Base-by-base conservation (phyloP, 192 early-diverging fungal species). In the Jimgerdemannia lactiflua region DNA sequence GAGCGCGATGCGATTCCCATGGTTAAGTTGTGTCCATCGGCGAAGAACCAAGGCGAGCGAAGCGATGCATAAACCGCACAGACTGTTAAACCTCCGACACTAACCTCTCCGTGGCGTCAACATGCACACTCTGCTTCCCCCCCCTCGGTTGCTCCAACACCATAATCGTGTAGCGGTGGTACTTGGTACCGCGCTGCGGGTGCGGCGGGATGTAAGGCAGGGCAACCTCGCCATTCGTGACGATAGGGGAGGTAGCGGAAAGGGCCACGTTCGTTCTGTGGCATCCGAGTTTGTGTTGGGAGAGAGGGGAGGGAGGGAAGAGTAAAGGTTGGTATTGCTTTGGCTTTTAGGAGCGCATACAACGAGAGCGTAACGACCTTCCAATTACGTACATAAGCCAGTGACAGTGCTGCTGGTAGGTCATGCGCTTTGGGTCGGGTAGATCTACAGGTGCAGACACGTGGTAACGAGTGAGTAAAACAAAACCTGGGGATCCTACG, bases 121-220 rank as follows among this genome's bases (percentile, higher is more conserved):
- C 73, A 63, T 89, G 84, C 14, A 89, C 42, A 74, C 83, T 85
- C 44, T 80, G 78, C 39, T 84, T 82, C 6, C 89, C 89, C 3
- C 69, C 74, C 54, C 89, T 84, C 59, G 84, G 74, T 77, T 94
- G 93, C 83, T 92, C 89, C 69, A 90, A 86, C 18, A 85, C 79
- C 59, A 89, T 79, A 11, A 92, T 65, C 18, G 89, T 91, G 73
- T 94, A 94, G 65, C 93, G 89, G 71, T 94, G 93, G 71, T 84
- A 86, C 71, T 89, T 89, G 43, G 92, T 91, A 41, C 93, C 93
- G 70, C 88, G 89, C 42, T 91, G 90, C 19, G 93, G 93, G 74
- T 94, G 93, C 71, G 93, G 93, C 65, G 93, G 90, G 9, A 91
- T 70, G 75, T 93, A 94, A 2, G 85, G 76, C 43, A 93, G 75